Evolutionary conservation across 352 stramenopile genomes (phyloP), one percentile per base, ranked within the genome.

Genomic region (Phytophthora sp.): DNA sequence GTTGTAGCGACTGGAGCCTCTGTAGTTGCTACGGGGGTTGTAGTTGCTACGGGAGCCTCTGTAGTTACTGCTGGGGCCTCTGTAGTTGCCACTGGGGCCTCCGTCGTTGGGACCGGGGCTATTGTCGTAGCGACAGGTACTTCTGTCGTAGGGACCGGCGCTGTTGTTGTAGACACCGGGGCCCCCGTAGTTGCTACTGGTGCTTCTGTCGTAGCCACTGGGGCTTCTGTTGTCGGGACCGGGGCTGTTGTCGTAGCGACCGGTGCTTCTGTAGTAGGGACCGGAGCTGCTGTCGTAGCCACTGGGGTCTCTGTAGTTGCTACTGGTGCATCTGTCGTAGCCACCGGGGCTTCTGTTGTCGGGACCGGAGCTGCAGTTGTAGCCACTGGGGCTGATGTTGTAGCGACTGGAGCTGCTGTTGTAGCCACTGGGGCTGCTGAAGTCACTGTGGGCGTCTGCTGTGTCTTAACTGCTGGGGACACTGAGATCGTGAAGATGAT

Each of bases 401-500:
- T 32, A 11, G n/a, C 4, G 10, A 26, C 39, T 38, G 43, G 52
- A 21, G 46, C 23, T 20, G 11, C 9, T n/a, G 21, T 50, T 15
- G 32, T 53, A 17, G 17, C 26, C n/a, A 15, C 12, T 9, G 12
- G 11, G 4, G 26, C 10, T 28, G 24, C 17, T 15, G 15, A n/a
- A n/a, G n/a, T n/a, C n/a, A n/a, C 26, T 49, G 18, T 37, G 15
- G 53, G 26, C 21, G 39, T 26, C 27, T 37, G 5, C 61, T 41
- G 48, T 5, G 23, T 44, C 8, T 42, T 15, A 8, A 23, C n/a
- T 7, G 24, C 21, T 51, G 52, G 50, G 2, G 35, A 10, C 17
- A 62, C n/a, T 7, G 34, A 46, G 2, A 41, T 52, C 5, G 43
- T 59, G 7, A 58, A 58, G 38, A 50, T 39, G 5, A 48, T 24